Conservation (phyloP, 306 rosid species). For the Psophocarpus tetragonolobus region DNA sequence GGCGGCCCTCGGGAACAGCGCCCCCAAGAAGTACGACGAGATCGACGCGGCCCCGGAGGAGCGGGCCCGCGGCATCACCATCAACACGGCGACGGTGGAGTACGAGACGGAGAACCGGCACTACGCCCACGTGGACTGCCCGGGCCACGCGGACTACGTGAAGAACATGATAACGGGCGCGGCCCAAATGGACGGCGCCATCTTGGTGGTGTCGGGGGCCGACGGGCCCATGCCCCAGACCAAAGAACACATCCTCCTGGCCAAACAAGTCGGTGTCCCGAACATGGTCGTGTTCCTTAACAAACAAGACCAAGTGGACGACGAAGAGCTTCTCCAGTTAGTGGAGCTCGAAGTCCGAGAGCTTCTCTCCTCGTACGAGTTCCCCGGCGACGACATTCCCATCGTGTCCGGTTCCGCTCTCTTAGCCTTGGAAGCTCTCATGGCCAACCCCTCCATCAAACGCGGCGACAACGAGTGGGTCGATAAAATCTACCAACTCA, state of each 20-base stretch:
- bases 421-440: constrained; percentile 73
- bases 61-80: constrained; percentile 84
- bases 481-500: constrained; percentile 72
- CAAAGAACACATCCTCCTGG: constrained; percentile 76
- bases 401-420: constrained; percentile 78
- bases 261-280: constrained; percentile 88
- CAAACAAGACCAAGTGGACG: constrained; percentile 87
- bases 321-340: constrained; percentile 74
- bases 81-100: constrained; percentile 85
- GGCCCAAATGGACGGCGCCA: constrained; percentile 88
- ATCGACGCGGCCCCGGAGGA: constrained; percentile 93
- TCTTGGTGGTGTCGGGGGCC: constrained; percentile 73
- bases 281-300: constrained; percentile 81
- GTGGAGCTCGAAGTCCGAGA: constrained; percentile 89
- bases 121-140: constrained; percentile 87
- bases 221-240: constrained; percentile 91
- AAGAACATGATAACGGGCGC: constrained; percentile 90
- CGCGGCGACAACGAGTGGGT: constrained; percentile 85
- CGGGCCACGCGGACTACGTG: constrained; percentile 83
- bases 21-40: constrained; percentile 81
- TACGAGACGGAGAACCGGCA: constrained; percentile 85
- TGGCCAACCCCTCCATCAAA: constrained; percentile 58
- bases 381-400: constrained; percentile 87
- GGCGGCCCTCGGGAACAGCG: constrained; percentile 60
- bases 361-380: constrained; percentile 72